Conservation (phyloP, 257 asterid species). For the Thymus mandschuricus region DNA sequence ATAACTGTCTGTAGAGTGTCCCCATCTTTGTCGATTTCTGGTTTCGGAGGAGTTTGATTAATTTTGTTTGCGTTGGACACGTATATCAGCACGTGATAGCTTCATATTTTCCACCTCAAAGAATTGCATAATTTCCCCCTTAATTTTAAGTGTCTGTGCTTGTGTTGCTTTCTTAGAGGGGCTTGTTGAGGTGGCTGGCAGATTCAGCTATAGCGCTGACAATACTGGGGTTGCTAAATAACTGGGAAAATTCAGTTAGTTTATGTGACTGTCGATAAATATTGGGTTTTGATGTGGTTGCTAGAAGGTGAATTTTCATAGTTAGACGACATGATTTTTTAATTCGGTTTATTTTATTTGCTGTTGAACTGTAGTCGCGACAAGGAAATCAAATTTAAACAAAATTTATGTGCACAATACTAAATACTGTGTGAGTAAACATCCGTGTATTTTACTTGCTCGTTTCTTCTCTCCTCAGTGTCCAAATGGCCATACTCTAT, state of each 20-base stretch:
- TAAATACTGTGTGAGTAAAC: background rate
- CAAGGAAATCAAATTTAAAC: background rate
- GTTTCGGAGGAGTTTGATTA: background rate
- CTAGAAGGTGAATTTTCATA: background rate
- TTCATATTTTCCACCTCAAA: background rate
- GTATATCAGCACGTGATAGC: background rate
- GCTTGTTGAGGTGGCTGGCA: background rate
- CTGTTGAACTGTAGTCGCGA: no score
- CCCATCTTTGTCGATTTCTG: background rate
- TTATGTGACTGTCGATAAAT: background rate
- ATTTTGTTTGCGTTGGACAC: background rate
- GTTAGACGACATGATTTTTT: background rate
- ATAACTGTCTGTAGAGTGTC: background rate
- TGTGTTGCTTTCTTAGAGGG: background rate
- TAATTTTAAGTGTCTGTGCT: background rate
- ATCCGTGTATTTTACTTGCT: background rate
- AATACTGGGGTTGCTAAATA: background rate
- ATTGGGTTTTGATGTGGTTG: background rate
- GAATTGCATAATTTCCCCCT: background rate
- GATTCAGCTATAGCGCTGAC: background rate
- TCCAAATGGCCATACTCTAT: constrained; percentile 66
- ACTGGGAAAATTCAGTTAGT: no score
- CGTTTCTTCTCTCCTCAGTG: constrained; percentile 39
- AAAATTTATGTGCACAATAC: background rate
- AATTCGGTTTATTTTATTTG: no score